Evolutionary conservation across 306 rosid genomes (phyloP), one percentile per base, ranked within the genome.

Genomic region (Cicer bijugum): DNA sequence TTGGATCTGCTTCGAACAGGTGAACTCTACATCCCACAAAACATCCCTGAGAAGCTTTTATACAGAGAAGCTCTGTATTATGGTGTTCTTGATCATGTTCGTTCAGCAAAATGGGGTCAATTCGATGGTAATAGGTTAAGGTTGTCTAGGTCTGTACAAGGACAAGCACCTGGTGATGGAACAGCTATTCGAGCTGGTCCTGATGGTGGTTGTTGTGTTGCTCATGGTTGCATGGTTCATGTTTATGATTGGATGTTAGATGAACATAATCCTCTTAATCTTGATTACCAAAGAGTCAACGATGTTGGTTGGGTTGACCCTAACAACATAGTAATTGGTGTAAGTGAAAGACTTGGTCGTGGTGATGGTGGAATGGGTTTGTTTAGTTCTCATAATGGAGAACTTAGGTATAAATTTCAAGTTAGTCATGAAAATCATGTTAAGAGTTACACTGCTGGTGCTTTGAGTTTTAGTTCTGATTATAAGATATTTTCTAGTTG

Each of bases 231-330:
- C 81, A 84, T 94, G 92, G 97, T 91, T 53, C 97, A 94, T 56
- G 93, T 94, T 9, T 94, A 94, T 37, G 97, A 91, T 67, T 94
- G 99, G 99, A 87, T 90, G 97, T 57, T 94, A 0, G 91, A 91
- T 2, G 93, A 91, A 77, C 97, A 88, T 70, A 85, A 84, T 9
- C 89, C 97, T 0, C 76, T 94, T 16, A 87, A 84, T 56, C 90
- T 91, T 12, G 97, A 89, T 67, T 88, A 87, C 28, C 99, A 88
- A 38, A 79, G 93, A 69, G 95, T 91, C 17, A 94, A 91, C 37
- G 99, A 91, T 71, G 93, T 87, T 20, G 99, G 97, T 4, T 94
- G 99, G 99, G 71, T 85, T 57, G 93, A 91, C 51, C 74, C 93
- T 0, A 81, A 87, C 42, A 89, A 67, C 62, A 74, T 94, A 9